A percentile compares a stretch with the other conserved stretches of the same genome.
Evolutionary conservation across 2,329 filamentous ascomycete genomes (phyloP).

Genomic region (Colletotrichum endophyticum): DNA sequence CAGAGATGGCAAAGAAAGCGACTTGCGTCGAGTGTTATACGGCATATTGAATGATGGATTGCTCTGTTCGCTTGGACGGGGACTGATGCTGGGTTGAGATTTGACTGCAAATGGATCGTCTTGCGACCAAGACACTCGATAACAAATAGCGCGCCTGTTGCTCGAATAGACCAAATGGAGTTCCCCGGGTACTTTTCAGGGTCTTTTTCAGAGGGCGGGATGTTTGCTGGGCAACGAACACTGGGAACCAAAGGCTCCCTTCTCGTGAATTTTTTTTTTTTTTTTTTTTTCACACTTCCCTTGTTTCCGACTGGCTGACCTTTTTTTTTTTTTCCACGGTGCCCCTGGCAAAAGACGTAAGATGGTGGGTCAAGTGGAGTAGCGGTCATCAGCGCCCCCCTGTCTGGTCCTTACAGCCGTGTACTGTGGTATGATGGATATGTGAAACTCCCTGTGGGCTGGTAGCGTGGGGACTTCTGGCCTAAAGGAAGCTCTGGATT

Average conservation of each 20-base stretch:
- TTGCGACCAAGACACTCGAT: not conserved
- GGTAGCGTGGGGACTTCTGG: no score
- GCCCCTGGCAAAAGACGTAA: not conserved
- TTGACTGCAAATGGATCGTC: not conserved
- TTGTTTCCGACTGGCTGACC: not conserved
- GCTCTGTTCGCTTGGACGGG: not conserved
- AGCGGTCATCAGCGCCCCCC: no score
- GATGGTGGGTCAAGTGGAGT: not conserved
- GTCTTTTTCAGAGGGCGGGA: not conserved
- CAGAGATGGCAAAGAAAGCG: conserved; percentile 87
- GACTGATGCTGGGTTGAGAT: not conserved
- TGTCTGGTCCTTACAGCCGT: no score
- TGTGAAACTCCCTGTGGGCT: no score
- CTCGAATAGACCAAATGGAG: not conserved
- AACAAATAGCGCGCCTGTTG: not conserved
- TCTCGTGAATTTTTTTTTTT: not conserved
- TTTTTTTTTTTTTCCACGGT: not conserved
- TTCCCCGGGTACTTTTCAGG: not conserved
- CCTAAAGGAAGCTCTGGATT: no score
- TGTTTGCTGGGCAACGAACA: not conserved
- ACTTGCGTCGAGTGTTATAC: conserved; percentile 97
- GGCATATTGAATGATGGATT: conserved; percentile 63
- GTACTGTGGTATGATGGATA: no score
- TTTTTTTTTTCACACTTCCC: not conserved
- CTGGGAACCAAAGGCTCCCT: not conserved